Evolutionary conservation across 192 early-diverging fungal species (phyloP).

Genomic region (Umbelopsis sp.): DNA sequence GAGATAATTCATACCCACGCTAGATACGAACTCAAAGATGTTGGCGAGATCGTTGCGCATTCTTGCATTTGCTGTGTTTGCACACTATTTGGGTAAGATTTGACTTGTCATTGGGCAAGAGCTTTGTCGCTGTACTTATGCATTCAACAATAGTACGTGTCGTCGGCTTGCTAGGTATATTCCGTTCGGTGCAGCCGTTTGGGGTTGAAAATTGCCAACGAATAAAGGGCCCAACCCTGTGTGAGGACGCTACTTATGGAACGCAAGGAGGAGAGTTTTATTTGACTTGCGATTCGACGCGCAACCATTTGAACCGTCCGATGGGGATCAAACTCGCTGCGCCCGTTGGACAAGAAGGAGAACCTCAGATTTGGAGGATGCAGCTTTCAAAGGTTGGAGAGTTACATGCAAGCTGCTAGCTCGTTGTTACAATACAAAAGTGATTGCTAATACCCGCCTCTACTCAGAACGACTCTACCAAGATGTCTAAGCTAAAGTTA

Average conservation of each 20-base stretch:
- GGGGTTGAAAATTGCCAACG: slow-evolving; percentile 1
- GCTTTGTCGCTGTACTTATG: too few relatives aligned
- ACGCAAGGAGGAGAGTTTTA: background rate
- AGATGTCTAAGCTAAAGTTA: background rate
- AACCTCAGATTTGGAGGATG: too few relatives aligned
- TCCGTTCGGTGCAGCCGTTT: background rate
- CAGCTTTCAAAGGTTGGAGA: too few relatives aligned
- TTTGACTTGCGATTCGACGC: slow-evolving; percentile 3
- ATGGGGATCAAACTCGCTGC: background rate
- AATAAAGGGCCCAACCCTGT: background rate
- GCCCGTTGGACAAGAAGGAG: background rate
- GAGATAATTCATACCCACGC: too few relatives aligned
- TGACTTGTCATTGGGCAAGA: too few relatives aligned
- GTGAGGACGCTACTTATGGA: background rate
- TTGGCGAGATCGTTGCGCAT: too few relatives aligned
- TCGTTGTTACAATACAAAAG: too few relatives aligned
- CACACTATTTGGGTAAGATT: too few relatives aligned
- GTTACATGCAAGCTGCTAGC: too few relatives aligned
- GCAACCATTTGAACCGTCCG: background rate
- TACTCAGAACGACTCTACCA: background rate
- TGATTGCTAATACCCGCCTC: background rate
- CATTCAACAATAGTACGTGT: background rate
- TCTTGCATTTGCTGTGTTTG: too few relatives aligned
- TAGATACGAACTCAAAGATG: too few relatives aligned
- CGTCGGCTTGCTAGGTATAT: background rate